These are phyloP conservation scores for Graphiopsis chlorocephala DNA, from an alignment of 2,329 filamentous ascomycete genomes.

Conservation along the genomic window DNA sequence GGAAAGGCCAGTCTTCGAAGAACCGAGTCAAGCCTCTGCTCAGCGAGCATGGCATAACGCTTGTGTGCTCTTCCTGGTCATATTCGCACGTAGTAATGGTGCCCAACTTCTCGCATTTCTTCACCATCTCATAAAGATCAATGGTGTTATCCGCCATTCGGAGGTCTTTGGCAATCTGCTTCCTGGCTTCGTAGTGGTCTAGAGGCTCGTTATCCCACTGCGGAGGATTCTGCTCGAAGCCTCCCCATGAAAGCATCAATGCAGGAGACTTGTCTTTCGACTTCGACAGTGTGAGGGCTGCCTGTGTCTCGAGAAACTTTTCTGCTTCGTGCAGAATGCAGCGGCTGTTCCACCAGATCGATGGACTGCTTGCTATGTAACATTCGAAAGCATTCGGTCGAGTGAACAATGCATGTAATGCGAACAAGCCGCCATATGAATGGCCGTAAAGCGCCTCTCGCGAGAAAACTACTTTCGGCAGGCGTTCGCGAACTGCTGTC, in stretches of 20 bases:
- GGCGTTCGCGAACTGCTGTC: conserved; percentile 28
- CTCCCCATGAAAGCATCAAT: conserved; percentile 38
- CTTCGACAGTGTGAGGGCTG: conserved; percentile 24
- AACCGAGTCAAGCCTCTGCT: conserved; percentile 21
- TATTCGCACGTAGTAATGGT: conserved; percentile 25
- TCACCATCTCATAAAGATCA: conserved; percentile 24
- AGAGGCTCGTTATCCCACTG: conserved; percentile 31
- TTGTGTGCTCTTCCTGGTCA: conserved; percentile 35
- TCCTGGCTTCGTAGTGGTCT: conserved; percentile 32
- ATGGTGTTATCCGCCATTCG: conserved; percentile 31
- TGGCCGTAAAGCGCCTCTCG: conserved; percentile 50
- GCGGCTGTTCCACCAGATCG: conserved; percentile 48
- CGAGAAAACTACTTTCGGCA: conserved; percentile 32
- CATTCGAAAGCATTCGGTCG: conserved; percentile 43
- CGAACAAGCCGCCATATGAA: conserved; percentile 51
- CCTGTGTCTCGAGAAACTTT: conserved; percentile 29
- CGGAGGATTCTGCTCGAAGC: conserved; percentile 34
- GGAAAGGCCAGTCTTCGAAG: conserved; percentile 17
- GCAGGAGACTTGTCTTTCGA: conserved; percentile 18
- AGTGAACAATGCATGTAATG: conserved; percentile 45
- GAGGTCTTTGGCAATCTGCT: conserved; percentile 18
- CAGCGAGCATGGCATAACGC: conserved; percentile 31
- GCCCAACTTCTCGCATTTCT: conserved; percentile 17
- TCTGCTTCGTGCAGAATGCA: conserved; percentile 33
- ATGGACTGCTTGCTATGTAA: conserved; percentile 47